Conservation (phyloP, 805 yeast species). For the Wickerhamomyces bisporus region DNA sequence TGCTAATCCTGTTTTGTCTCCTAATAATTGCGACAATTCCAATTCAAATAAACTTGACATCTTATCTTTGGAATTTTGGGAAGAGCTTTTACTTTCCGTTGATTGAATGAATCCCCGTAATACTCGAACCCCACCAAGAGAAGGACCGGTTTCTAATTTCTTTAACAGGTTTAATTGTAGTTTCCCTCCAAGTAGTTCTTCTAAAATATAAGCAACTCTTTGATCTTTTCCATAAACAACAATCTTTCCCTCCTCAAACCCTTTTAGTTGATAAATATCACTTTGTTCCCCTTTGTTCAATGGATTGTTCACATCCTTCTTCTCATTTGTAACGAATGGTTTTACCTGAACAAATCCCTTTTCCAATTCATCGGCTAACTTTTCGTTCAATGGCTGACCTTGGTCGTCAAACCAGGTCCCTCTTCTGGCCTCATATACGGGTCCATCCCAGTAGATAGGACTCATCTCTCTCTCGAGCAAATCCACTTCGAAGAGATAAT, state of each 20-base stretch:
- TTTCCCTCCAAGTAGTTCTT: conserved; percentile 38
- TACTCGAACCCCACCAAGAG: conserved; percentile 44
- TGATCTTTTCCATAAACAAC: conserved; percentile 37
- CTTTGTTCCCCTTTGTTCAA: conserved; percentile 8
- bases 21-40: conserved; percentile 20
- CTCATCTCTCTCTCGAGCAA: conserved; percentile 44
- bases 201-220: conserved; percentile 43
- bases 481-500: conserved; percentile 70
- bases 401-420: conserved; percentile 76
- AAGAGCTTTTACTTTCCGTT: not conserved
- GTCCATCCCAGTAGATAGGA: conserved; percentile 89
- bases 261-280: conserved; percentile 10
- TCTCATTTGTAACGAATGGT: conserved; percentile 29
- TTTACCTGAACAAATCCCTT: conserved; percentile 38
- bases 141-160: conserved; percentile 29
- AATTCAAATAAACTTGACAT: conserved; percentile 14
- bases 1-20: conserved; percentile 12
- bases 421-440: conserved; percentile 73
- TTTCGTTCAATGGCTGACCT: conserved; percentile 48
- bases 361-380: conserved; percentile 56
- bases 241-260: conserved; percentile 29
- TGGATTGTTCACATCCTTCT: conserved; percentile 13
- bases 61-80: not conserved
- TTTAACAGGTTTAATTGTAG: conserved; percentile 31
- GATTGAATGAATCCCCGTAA: conserved; percentile 42